A percentile compares a stretch with the other conserved stretches of the same genome.
phyloP scores from a whole-genome alignment of 106 monocot genomes.

The Apostasia shenzhenica region DNA sequence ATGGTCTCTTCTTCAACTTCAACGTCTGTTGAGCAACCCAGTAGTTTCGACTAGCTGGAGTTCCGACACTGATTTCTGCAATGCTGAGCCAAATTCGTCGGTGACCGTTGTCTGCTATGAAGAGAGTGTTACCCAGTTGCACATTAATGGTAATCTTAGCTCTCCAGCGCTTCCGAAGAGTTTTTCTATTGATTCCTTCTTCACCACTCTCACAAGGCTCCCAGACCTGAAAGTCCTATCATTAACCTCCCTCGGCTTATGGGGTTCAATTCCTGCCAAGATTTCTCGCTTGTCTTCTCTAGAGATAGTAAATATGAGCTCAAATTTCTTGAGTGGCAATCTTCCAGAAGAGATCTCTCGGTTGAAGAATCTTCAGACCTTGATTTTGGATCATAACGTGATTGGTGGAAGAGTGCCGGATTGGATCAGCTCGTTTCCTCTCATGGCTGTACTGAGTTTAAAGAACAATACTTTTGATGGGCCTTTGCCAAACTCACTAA shows the following conservation, averaged over 20 bases:
- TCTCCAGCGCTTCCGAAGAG: conserved; percentile 38
- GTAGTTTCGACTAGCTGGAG: conserved; percentile 49
- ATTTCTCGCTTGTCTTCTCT: conserved; percentile 52
- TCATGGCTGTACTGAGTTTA: conserved; percentile 54
- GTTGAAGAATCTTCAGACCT: conserved; percentile 57
- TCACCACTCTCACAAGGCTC: conserved; percentile 79
- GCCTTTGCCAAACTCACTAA: conserved; percentile 50
- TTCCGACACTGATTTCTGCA: conserved; percentile 62
- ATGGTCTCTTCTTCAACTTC: conserved; percentile 76
- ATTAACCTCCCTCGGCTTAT: conserved; percentile 65
- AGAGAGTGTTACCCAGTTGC: conserved; percentile 79
- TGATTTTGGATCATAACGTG: conserved; percentile 77
- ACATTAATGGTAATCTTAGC: conserved; percentile 41
- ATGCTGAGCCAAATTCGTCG: conserved; percentile 38
- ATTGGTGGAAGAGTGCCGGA: conserved; percentile 41
- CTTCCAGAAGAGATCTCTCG: conserved; percentile 52
- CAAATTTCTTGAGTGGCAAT: conserved; percentile 62
- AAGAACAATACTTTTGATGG: conserved; percentile 68
- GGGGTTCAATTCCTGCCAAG: conserved; percentile 79
- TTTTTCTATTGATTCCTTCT: conserved; percentile 85
- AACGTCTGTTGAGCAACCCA: conserved; percentile 57
- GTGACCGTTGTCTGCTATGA: conserved; percentile 79
- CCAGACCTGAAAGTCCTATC: conserved; percentile 83
- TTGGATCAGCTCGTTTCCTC: conserved; percentile 39
- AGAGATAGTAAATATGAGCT: conserved; percentile 89